phyloP scores from a whole-genome alignment of 1,284 basidiomycete species.

The Ganoderma lingzhi region DNA sequence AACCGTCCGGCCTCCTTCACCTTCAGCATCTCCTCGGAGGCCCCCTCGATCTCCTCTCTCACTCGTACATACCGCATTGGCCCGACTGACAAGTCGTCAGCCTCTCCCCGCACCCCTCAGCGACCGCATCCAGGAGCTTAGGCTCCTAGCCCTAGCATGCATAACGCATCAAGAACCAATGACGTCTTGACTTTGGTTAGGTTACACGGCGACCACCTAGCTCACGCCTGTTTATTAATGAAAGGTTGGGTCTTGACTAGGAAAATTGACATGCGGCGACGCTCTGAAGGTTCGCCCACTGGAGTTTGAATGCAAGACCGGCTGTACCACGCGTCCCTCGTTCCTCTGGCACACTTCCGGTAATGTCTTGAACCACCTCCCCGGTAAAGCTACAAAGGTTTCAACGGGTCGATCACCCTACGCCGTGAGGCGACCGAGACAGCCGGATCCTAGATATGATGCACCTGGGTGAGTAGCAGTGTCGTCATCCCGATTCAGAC shows the following conservation, averaged over 20 bases:
- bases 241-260: not conserved
- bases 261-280: not conserved
- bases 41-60: not conserved
- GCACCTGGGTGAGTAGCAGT: not conserved
- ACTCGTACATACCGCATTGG: not conserved
- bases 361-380: not conserved
- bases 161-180: not conserved
- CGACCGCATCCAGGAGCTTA: not conserved
- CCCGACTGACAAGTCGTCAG: not conserved
- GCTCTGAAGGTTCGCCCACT: not conserved
- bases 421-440: not conserved
- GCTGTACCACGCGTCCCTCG: not conserved
- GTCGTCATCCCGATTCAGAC: not conserved
- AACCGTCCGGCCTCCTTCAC: not conserved
- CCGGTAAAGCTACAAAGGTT: not conserved
- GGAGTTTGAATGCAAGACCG: not conserved
- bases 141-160: not conserved
- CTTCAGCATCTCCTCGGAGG: not conserved
- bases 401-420: not conserved
- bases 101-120: not conserved
- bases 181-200: not conserved
- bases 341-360: not conserved
- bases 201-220: not conserved
- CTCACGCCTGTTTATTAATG: not conserved
- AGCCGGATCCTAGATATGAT: not conserved